phyloP scores from a whole-genome alignment of 495 filamentous ascomycete species.

The Mytilinidion resinicola region DNA sequence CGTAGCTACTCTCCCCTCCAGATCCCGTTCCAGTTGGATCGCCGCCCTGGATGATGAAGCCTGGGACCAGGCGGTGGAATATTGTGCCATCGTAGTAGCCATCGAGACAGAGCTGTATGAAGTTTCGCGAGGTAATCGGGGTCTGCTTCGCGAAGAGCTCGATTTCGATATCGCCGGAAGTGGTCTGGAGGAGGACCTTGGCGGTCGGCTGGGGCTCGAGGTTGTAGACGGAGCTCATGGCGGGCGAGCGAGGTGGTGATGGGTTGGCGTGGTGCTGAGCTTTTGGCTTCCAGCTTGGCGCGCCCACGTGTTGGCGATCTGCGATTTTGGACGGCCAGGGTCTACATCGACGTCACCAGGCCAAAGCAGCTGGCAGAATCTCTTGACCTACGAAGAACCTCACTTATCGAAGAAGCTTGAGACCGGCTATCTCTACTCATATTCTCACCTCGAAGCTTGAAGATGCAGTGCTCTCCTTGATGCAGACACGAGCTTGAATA shows the following conservation, averaged over 20 bases:
- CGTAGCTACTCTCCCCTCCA: slow-evolving; percentile 86
- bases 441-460: no score
- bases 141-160: slow-evolving; percentile 92
- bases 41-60: slow-evolving; percentile 91
- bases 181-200: slow-evolving; percentile 83
- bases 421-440: no score
- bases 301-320: background rate
- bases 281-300: background rate
- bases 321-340: background rate
- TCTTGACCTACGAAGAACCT: no score
- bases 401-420: no score
- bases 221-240: slow-evolving; percentile 85
- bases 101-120: slow-evolving; percentile 90
- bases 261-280: background rate
- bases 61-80: slow-evolving; percentile 87
- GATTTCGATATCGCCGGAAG: slow-evolving; percentile 77
- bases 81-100: slow-evolving; percentile 88
- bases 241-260: background rate
- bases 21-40: slow-evolving; percentile 78
- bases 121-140: slow-evolving; percentile 86
- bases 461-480: no score
- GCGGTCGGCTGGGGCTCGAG: slow-evolving; percentile 90
- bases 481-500: no score
- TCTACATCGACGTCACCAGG: background rate
- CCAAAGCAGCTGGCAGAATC: background rate